phyloP scores from a whole-genome alignment of 768 basidiomycete genomes.

The Myochromella boudieri region DNA sequence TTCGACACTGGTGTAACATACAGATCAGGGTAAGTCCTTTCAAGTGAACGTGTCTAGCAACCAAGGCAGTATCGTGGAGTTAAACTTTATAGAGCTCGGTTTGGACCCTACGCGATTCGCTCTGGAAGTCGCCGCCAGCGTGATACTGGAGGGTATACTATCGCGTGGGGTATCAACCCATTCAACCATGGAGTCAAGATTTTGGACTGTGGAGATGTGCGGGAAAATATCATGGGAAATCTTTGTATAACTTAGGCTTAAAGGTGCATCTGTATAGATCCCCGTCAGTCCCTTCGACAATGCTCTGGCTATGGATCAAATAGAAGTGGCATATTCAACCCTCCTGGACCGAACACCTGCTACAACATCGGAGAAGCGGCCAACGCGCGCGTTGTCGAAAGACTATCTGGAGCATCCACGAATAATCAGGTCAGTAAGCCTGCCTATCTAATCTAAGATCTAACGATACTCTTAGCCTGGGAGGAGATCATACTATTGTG shows the following conservation, averaged over 20 bases:
- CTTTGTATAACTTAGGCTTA: background rate
- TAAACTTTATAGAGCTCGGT: slow-evolving; percentile 62
- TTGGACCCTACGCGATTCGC: slow-evolving; percentile 85
- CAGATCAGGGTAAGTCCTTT: slow-evolving; percentile 42
- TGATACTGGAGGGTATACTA: slow-evolving; percentile 57
- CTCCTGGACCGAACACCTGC: slow-evolving; percentile 60
- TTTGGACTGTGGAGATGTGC: slow-evolving; percentile 84
- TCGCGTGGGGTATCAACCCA: slow-evolving; percentile 73
- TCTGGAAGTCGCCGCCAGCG: slow-evolving; percentile 72
- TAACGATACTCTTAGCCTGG: slow-evolving; percentile 48
- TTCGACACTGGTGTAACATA: slow-evolving; percentile 76
- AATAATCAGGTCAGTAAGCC: slow-evolving; percentile 55
- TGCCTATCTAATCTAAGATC: background rate
- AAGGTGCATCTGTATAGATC: slow-evolving; percentile 41
- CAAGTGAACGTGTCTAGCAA: background rate
- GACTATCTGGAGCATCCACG: slow-evolving; percentile 71
- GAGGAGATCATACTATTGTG: slow-evolving; percentile 89
- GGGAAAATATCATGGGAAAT: too few species aligned
- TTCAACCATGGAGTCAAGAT: slow-evolving; percentile 56
- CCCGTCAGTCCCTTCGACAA: slow-evolving; percentile 83
- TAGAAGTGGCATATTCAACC: slow-evolving; percentile 82
- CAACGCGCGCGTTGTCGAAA: slow-evolving; percentile 40
- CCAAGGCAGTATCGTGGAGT: background rate
- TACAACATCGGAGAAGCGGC: slow-evolving; percentile 28
- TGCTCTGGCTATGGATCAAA: slow-evolving; percentile 79